These are phyloP conservation scores for Thelonectria discophora DNA, from an alignment of 2,329 filamentous ascomycete genomes.

Conservation along the genomic window DNA sequence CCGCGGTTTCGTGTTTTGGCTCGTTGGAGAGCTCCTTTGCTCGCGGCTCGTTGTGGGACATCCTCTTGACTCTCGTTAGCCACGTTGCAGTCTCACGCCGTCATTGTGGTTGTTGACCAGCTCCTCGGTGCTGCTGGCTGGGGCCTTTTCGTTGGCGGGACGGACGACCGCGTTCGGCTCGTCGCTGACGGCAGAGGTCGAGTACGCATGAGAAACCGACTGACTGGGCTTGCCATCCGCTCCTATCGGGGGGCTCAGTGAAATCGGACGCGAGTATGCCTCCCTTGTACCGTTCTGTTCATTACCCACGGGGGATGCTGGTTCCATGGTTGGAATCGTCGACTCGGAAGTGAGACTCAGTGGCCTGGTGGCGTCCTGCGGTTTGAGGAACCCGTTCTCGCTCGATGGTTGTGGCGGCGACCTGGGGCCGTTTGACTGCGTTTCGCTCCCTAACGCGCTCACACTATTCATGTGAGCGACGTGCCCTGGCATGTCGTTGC, in stretches of 20 bases:
- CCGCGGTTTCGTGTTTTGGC: constrained; percentile 23
- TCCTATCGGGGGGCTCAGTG: constrained; percentile 31
- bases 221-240: constrained; percentile 26
- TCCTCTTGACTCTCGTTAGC: constrained; percentile 4
- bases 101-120: background rate
- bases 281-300: background rate
- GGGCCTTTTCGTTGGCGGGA: constrained; percentile 5
- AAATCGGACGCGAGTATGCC: constrained; percentile 27
- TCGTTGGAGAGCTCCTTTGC: constrained; percentile 10
- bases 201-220: constrained; percentile 19
- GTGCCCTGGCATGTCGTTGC: background rate
- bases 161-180: constrained; percentile 1
- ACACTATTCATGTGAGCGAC: background rate
- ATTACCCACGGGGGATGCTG: background rate
- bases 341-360: constrained; percentile 6
- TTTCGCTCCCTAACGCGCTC: background rate
- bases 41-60: background rate
- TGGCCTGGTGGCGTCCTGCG: background rate
- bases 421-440: background rate
- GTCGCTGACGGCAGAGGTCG: constrained; percentile 25
- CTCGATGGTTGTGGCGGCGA: background rate
- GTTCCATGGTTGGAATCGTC: constrained; percentile 8
- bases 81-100: constrained; percentile 2
- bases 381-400: constrained; percentile 1
- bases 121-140: background rate